Base-by-base conservation (phyloP, 2,329 filamentous ascomycete genomes). In the Pseudocercospora cruenta region DNA sequence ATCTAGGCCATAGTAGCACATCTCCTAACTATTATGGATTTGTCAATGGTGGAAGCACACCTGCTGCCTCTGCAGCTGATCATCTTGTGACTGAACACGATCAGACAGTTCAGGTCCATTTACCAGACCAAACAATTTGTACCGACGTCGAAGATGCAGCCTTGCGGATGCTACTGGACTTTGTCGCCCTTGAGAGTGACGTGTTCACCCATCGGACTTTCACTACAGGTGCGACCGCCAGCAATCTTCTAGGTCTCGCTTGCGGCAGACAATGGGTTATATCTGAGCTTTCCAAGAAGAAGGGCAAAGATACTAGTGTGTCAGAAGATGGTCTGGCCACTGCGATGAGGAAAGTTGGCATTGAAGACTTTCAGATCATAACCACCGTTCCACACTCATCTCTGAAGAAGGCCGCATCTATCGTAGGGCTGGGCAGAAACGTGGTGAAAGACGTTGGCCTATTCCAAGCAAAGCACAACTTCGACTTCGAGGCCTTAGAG, bases 341-440 rank as follows among this genome's bases (percentile, higher is more conserved):
- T 33, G 91, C 92, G 1, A 90, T 92, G 76, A 77, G 80, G 5
- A 81, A 80, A 51, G 88, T 90, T 0, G 87, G 88, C 0, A 78
- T 96, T 14, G 83, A 82, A 19, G 85, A 88, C 24, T 82, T 97
- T 6, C 91, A 93, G 75, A 83, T 97, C 7, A 81, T 97, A 66
- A 94, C 92, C 0, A 93, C 92, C 47, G 86, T 90, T 70, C 91
- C 90, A 0, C 94, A 98, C 77, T 96, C 92, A 51, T 96, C 92
- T 2, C 81, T 97, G 1, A 85, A 84, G 60, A 97, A 97, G 80
- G 93, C 93, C 10, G 93, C 93, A 0, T 90, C 91, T 45, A 82
- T 97, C 0, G 83, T 96, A 3, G 94, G 94, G 0, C 81, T 97
- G 12, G 94, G 94, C 0, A 84, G 92, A 45, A 78, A 79, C 9